A percentile compares a stretch with the other conserved stretches of the same genome.
These are phyloP conservation scores for Sugiyamaella sp. DNA, from an alignment of 1,139 yeast species.

Conservation along the genomic window DNA sequence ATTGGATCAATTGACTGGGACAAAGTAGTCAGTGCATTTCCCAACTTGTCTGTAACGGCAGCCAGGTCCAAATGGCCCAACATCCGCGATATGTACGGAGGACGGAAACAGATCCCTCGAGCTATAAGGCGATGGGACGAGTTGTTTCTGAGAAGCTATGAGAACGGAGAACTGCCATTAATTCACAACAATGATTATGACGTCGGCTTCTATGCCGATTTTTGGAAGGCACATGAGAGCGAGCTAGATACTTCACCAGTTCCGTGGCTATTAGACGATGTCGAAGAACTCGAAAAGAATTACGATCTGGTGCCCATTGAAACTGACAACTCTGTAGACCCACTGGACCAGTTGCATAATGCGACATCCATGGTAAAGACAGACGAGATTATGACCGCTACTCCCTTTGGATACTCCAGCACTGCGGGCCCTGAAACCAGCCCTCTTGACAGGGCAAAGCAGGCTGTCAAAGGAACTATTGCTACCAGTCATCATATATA, in stretches of 20 bases:
- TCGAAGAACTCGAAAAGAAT: constrained; percentile 41
- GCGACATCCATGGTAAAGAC: constrained; percentile 38
- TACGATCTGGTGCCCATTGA: constrained; percentile 39
- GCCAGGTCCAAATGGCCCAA: constrained; percentile 64
- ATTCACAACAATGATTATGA: constrained; percentile 51
- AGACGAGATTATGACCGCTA: constrained; percentile 32
- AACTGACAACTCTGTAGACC: constrained; percentile 20
- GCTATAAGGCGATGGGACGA: constrained; percentile 64
- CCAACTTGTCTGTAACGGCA: constrained; percentile 44
- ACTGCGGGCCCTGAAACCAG: constrained; percentile 17
- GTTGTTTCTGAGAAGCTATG: constrained; percentile 56
- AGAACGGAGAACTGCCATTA: constrained; percentile 50
- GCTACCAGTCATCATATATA: constrained; percentile 57
- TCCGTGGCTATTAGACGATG: constrained; percentile 45
- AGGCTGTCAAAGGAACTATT: constrained; percentile 57
- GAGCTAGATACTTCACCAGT: constrained; percentile 37
- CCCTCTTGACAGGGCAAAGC: constrained; percentile 37
- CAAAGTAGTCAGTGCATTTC: constrained; percentile 52
- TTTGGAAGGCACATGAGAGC: constrained; percentile 60
- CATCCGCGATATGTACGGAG: constrained; percentile 60
- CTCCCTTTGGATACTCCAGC: constrained; percentile 27
- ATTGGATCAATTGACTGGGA: constrained; percentile 58
- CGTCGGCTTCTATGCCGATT: constrained; percentile 51
- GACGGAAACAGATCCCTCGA: constrained; percentile 51
- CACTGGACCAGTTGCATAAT: constrained; percentile 28